A percentile compares a stretch with the other conserved stretches of the same genome.
These are phyloP conservation scores for Houttuynia cordata DNA, from an alignment of 164 flowering plant genomes.

Conservation along the genomic window DNA sequence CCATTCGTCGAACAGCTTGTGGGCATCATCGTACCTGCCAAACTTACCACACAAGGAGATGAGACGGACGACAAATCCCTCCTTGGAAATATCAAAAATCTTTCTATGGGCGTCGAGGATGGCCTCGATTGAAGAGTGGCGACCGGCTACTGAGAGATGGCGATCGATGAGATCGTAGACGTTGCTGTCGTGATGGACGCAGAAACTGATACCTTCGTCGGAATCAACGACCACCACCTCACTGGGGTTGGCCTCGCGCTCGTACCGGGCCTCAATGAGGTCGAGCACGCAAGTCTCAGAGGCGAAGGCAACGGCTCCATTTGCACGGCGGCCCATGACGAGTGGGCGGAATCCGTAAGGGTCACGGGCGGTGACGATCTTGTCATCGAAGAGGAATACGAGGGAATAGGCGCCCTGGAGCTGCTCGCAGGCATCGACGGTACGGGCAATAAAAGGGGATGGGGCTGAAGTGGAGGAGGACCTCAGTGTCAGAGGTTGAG, in stretches of 20 bases:
- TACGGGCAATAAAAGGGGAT: slow-evolving; percentile 59
- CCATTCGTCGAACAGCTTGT: no score
- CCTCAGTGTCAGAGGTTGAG: slow-evolving; percentile 83
- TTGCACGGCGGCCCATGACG: slow-evolving; percentile 83
- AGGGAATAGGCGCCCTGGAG: slow-evolving; percentile 82
- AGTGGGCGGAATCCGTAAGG: slow-evolving; percentile 79
- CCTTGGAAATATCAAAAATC: no score
- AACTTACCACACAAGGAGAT: no score
- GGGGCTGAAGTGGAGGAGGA: slow-evolving; percentile 81
- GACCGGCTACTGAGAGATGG: no score
- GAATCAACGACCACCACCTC: slow-evolving; percentile 67
- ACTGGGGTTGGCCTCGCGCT: slow-evolving; percentile 80
- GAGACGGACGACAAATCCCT: no score
- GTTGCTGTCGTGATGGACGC: no score
- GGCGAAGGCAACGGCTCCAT: slow-evolving; percentile 87
- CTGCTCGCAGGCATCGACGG: slow-evolving; percentile 75
- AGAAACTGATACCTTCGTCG: slow-evolving; percentile 45
- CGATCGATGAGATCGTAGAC: no score
- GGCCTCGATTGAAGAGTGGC: no score
- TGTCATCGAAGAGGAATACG: slow-evolving; percentile 80
- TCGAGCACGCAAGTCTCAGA: slow-evolving; percentile 89
- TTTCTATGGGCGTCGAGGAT: no score
- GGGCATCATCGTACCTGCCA: no score
- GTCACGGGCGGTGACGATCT: slow-evolving; percentile 82
- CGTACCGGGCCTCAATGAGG: slow-evolving; percentile 75